Percentiles rank a stretch among this genome's conserved stretches.
Conservation (phyloP, 352 stramenopile species). For the Thalassiosira hispida region DNA sequence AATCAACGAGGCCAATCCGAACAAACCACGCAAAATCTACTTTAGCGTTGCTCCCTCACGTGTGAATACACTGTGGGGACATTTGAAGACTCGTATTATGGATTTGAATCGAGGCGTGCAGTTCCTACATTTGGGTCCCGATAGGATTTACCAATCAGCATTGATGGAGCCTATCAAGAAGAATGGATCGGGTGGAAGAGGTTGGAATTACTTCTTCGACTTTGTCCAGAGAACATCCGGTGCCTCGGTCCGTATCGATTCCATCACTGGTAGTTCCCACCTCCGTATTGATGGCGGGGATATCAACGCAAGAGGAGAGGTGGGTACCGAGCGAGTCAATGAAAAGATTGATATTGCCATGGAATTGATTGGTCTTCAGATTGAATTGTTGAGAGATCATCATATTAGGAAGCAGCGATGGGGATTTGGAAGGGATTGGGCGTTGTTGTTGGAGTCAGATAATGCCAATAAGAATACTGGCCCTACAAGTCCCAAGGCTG, state of each 20-base stretch:
- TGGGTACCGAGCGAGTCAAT: conserved; percentile 26
- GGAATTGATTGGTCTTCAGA: conserved; percentile 80
- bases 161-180: conserved; percentile 60
- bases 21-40: conserved; percentile 71
- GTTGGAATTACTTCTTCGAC: conserved; percentile 77
- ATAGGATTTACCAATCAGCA: conserved; percentile 71
- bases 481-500: conserved; percentile 2
- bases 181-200: conserved; percentile 33
- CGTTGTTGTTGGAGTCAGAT: conserved; percentile 57
- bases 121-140: conserved; percentile 74
- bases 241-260: conserved; percentile 70
- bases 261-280: conserved; percentile 70
- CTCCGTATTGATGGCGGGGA: conserved; percentile 74
- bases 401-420: conserved; percentile 75
- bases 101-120: conserved; percentile 74
- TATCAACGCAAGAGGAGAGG: conserved; percentile 3
- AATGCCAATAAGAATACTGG: conserved; percentile 13
- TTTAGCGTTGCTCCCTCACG: conserved; percentile 72
- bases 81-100: conserved; percentile 55
- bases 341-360: conserved; percentile 66
- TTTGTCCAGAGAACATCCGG: conserved; percentile 68
- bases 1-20: conserved; percentile 57
- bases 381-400: conserved; percentile 80
- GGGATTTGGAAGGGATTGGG: conserved; percentile 84
- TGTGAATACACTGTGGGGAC: conserved; percentile 66